Evolutionary conservation across 345 rosid genomes (phyloP).

Genomic region (Salix exigua): DNA sequence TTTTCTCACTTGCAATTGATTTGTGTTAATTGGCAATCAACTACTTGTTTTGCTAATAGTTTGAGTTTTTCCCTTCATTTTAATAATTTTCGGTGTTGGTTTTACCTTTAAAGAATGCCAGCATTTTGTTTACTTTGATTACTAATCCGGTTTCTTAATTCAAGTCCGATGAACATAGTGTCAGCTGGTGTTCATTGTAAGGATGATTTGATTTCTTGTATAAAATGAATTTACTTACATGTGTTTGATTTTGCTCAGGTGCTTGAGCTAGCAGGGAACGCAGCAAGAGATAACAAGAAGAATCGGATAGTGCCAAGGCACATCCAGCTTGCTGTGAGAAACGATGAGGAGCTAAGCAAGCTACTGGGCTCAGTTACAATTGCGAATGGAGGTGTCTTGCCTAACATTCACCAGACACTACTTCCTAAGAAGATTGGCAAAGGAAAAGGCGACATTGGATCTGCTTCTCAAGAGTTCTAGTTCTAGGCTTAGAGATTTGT

Average conservation of each 20-base stretch:
- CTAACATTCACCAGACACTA: slow-evolving; percentile 60
- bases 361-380: slow-evolving; percentile 62
- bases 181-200: too few species aligned
- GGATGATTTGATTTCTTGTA: too few species aligned
- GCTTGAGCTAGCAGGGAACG: slow-evolving; percentile 73
- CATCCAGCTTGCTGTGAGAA: slow-evolving; percentile 67
- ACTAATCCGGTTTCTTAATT: too few species aligned
- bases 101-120: too few species aligned
- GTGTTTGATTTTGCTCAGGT: slow-evolving; percentile 28
- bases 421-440: slow-evolving; percentile 49
- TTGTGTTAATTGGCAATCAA: too few species aligned
- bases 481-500: background rate
- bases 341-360: slow-evolving; percentile 64
- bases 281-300: slow-evolving; percentile 80
- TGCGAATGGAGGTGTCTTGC: slow-evolving; percentile 72
- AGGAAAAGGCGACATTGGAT: slow-evolving; percentile 61
- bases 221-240: background rate
- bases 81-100: too few species aligned
- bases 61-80: too few species aligned
- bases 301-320: slow-evolving; percentile 65
- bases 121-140: too few species aligned
- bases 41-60: too few species aligned
- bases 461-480: slow-evolving; percentile 57
- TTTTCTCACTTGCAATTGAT: too few species aligned
- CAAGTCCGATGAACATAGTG: too few species aligned